phyloP scores from a whole-genome alignment of 108 stramenopile genomes.

The Fragilariopsis cylindrus region DNA sequence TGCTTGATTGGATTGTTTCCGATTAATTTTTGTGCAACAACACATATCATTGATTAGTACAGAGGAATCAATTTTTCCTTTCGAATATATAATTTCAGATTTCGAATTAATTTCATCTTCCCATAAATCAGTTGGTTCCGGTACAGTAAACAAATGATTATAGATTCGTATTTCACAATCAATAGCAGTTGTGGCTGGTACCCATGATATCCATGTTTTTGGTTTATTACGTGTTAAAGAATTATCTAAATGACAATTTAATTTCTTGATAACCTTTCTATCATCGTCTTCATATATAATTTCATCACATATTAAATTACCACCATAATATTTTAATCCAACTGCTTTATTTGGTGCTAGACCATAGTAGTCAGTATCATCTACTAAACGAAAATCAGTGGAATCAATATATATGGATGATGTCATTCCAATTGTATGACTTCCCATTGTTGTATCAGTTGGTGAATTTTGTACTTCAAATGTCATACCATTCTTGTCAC shows the following conservation, averaged over 20 bases:
- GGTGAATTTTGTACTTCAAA: slow-evolving; percentile 87
- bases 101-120: slow-evolving; percentile 91
- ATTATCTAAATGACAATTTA: slow-evolving; percentile 72
- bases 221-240: slow-evolving; percentile 68
- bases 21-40: slow-evolving; percentile 35
- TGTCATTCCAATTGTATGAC: slow-evolving; percentile 83
- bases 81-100: slow-evolving; percentile 72
- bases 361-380: slow-evolving; percentile 86
- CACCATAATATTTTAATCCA: slow-evolving; percentile 90
- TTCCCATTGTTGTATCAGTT: slow-evolving; percentile 77
- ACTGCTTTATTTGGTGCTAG: slow-evolving; percentile 93
- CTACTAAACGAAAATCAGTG: slow-evolving; percentile 86
- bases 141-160: slow-evolving; percentile 88
- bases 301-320: slow-evolving; percentile 75
- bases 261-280: slow-evolving; percentile 43
- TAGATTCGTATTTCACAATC: slow-evolving; percentile 89
- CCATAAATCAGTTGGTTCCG: slow-evolving; percentile 87
- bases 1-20: slow-evolving; percentile 72
- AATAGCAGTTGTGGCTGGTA: slow-evolving; percentile 58
- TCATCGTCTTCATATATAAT: slow-evolving; percentile 34
- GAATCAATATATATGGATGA: slow-evolving; percentile 86
- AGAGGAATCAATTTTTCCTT: slow-evolving; percentile 81
- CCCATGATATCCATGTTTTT: slow-evolving; percentile 82
- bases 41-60: slow-evolving; percentile 29
- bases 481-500: slow-evolving; percentile 30